Conservation (phyloP, 352 stramenopile genomes). For the Pythium pectinolyticum region DNA sequence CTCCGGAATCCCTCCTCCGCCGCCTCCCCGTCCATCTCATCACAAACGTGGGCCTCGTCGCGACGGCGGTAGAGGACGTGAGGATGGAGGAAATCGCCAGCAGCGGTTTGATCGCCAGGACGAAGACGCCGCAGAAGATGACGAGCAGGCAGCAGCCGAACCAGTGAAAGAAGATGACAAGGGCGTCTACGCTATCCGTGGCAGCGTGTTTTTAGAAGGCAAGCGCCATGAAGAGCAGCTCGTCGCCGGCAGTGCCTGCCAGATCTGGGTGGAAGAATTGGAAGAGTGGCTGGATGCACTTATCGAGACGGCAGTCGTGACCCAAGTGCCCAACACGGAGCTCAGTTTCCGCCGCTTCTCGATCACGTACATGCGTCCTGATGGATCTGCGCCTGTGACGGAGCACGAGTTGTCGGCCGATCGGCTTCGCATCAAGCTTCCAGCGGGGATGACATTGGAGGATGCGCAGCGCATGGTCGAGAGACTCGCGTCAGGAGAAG, state of each 20-base stretch:
- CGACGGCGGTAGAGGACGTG: background rate
- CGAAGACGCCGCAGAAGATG: too few relatives aligned
- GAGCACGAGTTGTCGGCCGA: conserved; percentile 57
- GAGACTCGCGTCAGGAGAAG: conserved; percentile 36
- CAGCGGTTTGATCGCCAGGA: background rate
- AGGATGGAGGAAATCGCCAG: background rate
- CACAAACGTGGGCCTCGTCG: background rate
- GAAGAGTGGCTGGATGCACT: conserved; percentile 79
- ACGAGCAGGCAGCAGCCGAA: conserved; percentile 26
- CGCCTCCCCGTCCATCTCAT: conserved; percentile 20
- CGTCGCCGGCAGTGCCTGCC: conserved; percentile 62
- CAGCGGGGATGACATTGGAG: conserved; percentile 59
- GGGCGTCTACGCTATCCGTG: conserved; percentile 68
- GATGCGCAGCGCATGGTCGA: conserved; percentile 64
- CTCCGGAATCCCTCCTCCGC: conserved; percentile 35
- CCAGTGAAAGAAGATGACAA: conserved; percentile 54
- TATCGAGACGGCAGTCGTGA: conserved; percentile 59
- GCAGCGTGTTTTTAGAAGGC: conserved; percentile 78
- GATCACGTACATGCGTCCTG: conserved; percentile 64
- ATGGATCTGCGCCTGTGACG: conserved; percentile 36
- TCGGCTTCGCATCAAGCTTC: conserved; percentile 68
- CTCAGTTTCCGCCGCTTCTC: conserved; percentile 59
- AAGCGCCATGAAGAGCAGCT: conserved; percentile 74
- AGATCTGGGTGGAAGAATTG: conserved; percentile 78
- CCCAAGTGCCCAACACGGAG: conserved; percentile 68